A percentile compares a stretch with the other conserved stretches of the same genome.
Evolutionary conservation across 1,284 basidiomycete species (phyloP).

Genomic region (Pterulicium gracile): DNA sequence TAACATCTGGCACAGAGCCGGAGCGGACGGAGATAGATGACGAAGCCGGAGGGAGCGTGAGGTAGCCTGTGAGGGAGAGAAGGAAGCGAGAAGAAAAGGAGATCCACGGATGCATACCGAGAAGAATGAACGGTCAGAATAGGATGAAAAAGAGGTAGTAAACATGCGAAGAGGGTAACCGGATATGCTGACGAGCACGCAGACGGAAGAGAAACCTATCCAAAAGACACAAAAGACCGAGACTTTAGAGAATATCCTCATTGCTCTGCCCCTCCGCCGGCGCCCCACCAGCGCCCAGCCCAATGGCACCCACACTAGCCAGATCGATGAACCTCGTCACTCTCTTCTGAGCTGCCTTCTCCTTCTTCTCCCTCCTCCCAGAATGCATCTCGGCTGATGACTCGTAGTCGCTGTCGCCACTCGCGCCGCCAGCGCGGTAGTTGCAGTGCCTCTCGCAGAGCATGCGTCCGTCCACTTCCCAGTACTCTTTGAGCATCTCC

Average conservation of each 20-base stretch:
- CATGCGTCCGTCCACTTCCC: conserved; percentile 75
- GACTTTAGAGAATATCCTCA: neutral
- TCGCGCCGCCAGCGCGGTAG: conserved; percentile 10
- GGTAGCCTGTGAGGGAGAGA: neutral
- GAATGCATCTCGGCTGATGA: conserved; percentile 17
- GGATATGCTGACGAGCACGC: neutral
- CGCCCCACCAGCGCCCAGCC: conserved; percentile 14
- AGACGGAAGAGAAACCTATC: neutral
- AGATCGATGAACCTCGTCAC: conserved; percentile 58
- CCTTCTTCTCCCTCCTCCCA: conserved; percentile 32
- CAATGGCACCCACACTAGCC: conserved; percentile 12
- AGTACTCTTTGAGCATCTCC: conserved; percentile 66
- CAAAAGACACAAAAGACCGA: no score
- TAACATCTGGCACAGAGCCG: no score
- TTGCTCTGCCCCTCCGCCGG: no score
- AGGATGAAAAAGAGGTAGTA: neutral
- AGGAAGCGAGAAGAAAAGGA: neutral
- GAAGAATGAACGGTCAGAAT: neutral
- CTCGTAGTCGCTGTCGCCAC: conserved; percentile 20
- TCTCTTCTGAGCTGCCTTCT: conserved; percentile 54
- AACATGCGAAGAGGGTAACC: neutral
- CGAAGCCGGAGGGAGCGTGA: neutral
- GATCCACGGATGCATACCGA: neutral
- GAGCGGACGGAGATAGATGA: no score
- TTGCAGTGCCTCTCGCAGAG: conserved; percentile 68